Base-by-base conservation (phyloP, 1,284 basidiomycete genomes). In the Leccinum fallax region DNA sequence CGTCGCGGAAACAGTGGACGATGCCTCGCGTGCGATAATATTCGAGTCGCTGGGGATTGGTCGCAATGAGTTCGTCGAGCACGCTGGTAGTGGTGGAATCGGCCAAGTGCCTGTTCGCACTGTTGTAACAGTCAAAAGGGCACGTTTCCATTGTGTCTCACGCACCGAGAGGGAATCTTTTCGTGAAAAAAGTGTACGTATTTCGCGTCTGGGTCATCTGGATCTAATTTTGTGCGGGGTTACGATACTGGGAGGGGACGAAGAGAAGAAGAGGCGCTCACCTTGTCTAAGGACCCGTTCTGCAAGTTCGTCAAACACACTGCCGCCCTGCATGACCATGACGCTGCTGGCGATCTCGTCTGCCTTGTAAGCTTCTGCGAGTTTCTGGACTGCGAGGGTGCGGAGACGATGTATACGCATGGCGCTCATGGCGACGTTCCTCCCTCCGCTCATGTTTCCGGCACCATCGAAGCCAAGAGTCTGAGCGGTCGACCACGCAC, bases 171-270 rank as follows among this genome's bases (percentile, higher is more conserved):
- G 24, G 92, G 92, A 67, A 94, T 94, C 77, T 92, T 93, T 71
- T 94, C 92, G 69, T 94, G 92, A 76, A 94, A 94, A 71, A 94
- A 94, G 69, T 93, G 89, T 4, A 94, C 91, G 74, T 94, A 94
- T 79, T 83, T 85, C 5, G 92, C 92, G 69, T 94, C 90, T 7
- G 82, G 68, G 67, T 93, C 88, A 66, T 82, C 80, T 0, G 91
- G 90, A 71, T 93, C 92, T 89, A 66, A 24, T 26, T 7, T 26
- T 4, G 7, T 4, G 4, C 19, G 55, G 10, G 24, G 61, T 57
- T 63, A 32, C 7, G 53, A 56, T 36, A 2, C 51, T 3, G 16
- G 16, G 40, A 46, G 21, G 26, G 1, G 10, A 28, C 5, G 40
- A 49, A 3, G 40, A 2, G 46, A 32, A 59, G 36, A 43, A 55